phyloP scores from a whole-genome alignment of 768 basidiomycete genomes.

The Cystofilobasidium bisporidii region DNA sequence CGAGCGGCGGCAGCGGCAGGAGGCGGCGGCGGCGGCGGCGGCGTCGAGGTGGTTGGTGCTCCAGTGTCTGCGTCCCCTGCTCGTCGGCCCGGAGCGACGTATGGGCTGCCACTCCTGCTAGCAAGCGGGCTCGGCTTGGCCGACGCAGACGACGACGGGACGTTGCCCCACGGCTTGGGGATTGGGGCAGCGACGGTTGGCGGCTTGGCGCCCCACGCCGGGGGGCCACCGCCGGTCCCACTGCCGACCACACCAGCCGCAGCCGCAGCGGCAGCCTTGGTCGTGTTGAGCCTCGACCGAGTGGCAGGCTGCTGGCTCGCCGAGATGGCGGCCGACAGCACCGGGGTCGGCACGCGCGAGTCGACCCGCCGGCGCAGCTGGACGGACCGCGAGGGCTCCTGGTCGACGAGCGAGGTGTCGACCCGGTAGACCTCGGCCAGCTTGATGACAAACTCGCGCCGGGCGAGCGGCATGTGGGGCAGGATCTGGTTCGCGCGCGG shows the following conservation, averaged over 20 bases:
- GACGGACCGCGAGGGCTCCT: constrained; percentile 70
- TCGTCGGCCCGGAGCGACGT: constrained; percentile 18
- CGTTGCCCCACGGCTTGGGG: constrained; percentile 12
- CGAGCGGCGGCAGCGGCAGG: background rate
- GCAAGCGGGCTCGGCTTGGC: background rate
- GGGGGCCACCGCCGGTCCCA: background rate
- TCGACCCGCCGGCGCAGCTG: constrained; percentile 74
- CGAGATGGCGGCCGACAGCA: constrained; percentile 48
- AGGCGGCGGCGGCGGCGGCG: background rate
- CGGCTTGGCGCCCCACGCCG: too few species aligned
- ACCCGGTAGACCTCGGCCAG: constrained; percentile 72
- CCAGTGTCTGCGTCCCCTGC: background rate
- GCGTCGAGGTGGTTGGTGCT: background rate
- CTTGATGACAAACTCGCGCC: constrained; percentile 40
- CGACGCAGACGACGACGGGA: background rate
- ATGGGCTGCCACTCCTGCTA: constrained; percentile 3
- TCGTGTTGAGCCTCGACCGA: constrained; percentile 13
- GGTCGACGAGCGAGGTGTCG: constrained; percentile 77
- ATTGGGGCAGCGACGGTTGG: background rate
- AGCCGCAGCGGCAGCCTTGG: background rate
- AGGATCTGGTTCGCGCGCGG: constrained; percentile 24
- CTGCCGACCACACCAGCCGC: background rate
- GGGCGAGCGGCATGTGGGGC: constrained; percentile 21
- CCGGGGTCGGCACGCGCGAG: constrained; percentile 62
- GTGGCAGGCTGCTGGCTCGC: background rate